Evolutionary conservation across 768 basidiomycete genomes (phyloP), one percentile per base, ranked within the genome.

Genomic region (Psilocybe cyanescens): DNA sequence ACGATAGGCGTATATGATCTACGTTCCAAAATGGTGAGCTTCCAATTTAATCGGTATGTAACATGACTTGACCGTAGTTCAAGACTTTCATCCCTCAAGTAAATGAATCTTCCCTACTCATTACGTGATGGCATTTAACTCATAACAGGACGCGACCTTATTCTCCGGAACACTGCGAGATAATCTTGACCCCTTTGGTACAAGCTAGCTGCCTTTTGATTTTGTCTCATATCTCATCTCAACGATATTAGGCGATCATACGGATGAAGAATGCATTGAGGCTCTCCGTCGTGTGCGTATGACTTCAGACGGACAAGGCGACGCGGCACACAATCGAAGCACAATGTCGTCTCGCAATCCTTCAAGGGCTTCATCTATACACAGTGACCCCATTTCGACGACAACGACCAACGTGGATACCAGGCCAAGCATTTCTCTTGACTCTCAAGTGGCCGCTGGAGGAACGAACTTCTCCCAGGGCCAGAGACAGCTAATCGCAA

Each of bases 401-500:
- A 74, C 80, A 0, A 70, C 71, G 9, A 90, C 88, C 0, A 86
- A 88, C 24, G 70, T 81, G 2, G 90, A 91, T 19, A 57, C 68
- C 31, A 88, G 84, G 68, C 80, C 79, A 37, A 59, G 16, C 2
- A 58, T 96, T 30, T 81, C 85, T 0, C 80, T 97, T 3, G 86
- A 92, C 17, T 92, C 90, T 0, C 86, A 90, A 61, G 90, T 97
- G 8, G 92, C 92, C 0, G 82, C 92, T 0, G 94, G 94, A 0
- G 95, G 95, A 0, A 81, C 87, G 31, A 97, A 97, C 76, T 96
- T 97, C 74, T 95, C 92, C 1, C 92, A 95, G 61, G 95, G 96
- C 8, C 95, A 98, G 70, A 74, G 94, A 8, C 95, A 98, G 68
- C 76, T 94, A 14, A 90, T 95, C 56, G 89, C 92, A 1, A 90